These are phyloP conservation scores for Spencermartinsiella europaea DNA, from an alignment of 805 yeast genomes.

Conservation along the genomic window DNA sequence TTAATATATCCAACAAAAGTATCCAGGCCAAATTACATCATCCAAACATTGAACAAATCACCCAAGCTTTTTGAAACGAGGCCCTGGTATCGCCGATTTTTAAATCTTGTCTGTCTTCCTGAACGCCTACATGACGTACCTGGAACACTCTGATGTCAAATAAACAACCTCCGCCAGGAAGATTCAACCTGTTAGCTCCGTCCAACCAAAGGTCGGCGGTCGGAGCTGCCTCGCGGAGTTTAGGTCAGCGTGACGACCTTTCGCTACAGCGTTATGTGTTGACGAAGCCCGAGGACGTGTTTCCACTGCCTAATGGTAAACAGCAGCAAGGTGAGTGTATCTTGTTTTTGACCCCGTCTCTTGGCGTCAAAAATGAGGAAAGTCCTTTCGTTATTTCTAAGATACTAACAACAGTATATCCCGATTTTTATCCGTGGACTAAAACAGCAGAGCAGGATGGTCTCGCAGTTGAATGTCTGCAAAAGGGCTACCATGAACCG, in stretches of 20 bases:
- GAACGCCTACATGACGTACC: too few relatives aligned
- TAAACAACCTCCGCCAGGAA: slow-evolving; percentile 17
- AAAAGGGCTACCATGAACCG: slow-evolving; percentile 65
- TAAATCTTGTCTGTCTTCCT: too few relatives aligned
- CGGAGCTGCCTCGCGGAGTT: slow-evolving; percentile 2
- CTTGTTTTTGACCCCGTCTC: too few relatives aligned
- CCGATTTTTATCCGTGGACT: slow-evolving; percentile 71
- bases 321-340: not conserved
- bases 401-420: slow-evolving; percentile 36
- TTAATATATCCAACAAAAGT: too few relatives aligned
- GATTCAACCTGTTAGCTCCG: slow-evolving; percentile 6
- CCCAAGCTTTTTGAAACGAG: too few relatives aligned
- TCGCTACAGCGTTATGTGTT: slow-evolving; percentile 31
- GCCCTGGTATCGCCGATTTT: too few relatives aligned
- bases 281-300: slow-evolving; percentile 32
- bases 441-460: slow-evolving; percentile 52
- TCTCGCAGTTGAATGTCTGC: slow-evolving; percentile 50
- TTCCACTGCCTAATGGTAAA: slow-evolving; percentile 26
- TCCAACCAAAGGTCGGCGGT: not conserved
- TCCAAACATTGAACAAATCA: too few relatives aligned
- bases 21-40: too few relatives aligned
- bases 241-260: slow-evolving; percentile 22
- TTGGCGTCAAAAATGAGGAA: not conserved
- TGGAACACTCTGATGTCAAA: too few relatives aligned
- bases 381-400: too few relatives aligned